phyloP scores from a whole-genome alignment of 495 filamentous ascomycete species.

The Aspergillus ellipticus region DNA sequence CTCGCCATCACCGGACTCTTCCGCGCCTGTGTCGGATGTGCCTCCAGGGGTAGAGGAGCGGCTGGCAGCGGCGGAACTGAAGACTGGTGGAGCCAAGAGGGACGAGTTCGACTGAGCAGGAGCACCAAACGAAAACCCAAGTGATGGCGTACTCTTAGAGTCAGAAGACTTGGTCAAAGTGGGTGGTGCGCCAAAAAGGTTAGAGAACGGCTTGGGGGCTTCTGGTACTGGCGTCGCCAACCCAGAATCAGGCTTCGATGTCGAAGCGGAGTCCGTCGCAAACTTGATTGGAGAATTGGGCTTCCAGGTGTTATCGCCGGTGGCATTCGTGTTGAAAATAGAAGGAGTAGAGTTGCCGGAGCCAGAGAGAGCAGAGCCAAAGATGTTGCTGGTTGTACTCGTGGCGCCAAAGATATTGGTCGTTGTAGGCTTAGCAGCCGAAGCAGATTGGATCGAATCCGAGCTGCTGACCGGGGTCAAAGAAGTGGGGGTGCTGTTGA shows the following conservation, averaged over 20 bases:
- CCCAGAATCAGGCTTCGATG: constrained; percentile 26
- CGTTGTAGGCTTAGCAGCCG: constrained; percentile 16
- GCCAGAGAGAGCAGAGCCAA: constrained; percentile 15
- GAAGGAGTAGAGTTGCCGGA: constrained; percentile 22
- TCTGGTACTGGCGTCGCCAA: constrained; percentile 28
- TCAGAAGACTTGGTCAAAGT: constrained; percentile 30
- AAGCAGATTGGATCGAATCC: constrained; percentile 11
- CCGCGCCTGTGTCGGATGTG: constrained; percentile 60
- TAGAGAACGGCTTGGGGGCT: constrained; percentile 34
- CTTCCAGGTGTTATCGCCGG: constrained; percentile 53
- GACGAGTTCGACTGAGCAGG: constrained; percentile 31
- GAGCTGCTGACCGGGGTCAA: constrained; percentile 18
- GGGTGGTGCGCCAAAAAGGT: constrained; percentile 38
- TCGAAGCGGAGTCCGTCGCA: constrained; percentile 12
- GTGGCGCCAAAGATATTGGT: constrained; percentile 28
- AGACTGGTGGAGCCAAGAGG: constrained; percentile 32
- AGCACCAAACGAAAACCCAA: constrained; percentile 37
- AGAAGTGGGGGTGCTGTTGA: constrained; percentile 25
- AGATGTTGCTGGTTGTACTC: constrained; percentile 12
- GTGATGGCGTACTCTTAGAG: constrained; percentile 18
- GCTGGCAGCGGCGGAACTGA: constrained; percentile 29
- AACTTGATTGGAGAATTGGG: constrained; percentile 48
- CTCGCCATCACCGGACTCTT: constrained; percentile 52
- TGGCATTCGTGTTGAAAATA: constrained; percentile 19
- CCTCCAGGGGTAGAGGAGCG: constrained; percentile 41